A percentile compares a stretch with the other conserved stretches of the same genome.
phyloP scores from a whole-genome alignment of 768 basidiomycete genomes.

The Lactarius vividus region DNA sequence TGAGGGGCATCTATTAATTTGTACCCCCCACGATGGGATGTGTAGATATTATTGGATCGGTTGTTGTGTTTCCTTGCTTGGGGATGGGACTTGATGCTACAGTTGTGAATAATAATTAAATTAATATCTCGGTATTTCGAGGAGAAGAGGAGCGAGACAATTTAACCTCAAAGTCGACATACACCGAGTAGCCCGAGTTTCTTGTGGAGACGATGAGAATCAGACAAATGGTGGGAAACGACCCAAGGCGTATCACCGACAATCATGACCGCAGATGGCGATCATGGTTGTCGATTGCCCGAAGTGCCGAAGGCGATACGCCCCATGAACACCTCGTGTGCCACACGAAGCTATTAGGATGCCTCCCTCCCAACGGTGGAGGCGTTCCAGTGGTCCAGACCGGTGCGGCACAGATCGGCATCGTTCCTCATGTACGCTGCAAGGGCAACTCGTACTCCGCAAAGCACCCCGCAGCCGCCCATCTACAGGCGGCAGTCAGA shows the following conservation, averaged over 20 bases:
- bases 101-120: conserved; percentile 4
- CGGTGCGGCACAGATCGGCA: not conserved
- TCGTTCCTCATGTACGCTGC: no score
- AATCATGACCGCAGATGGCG: not conserved
- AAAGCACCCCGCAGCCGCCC: no score
- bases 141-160: no score
- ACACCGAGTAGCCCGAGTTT: no score
- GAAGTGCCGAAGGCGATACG: not conserved
- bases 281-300: not conserved
- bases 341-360: not conserved
- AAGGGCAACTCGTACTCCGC: no score
- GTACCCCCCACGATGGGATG: not conserved
- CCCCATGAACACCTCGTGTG: not conserved
- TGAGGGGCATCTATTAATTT: not conserved
- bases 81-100: no score
- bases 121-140: not conserved
- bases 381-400: not conserved
- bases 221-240: not conserved
- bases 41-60: not conserved
- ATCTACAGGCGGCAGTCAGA: no score
- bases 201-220: not conserved
- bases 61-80: no score
- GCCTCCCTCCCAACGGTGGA: not conserved
- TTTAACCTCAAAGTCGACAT: not conserved
- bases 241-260: not conserved